Evolutionary conservation across 2,329 filamentous ascomycete species (phyloP).

Genomic region (Cladobotryum mycophilum): DNA sequence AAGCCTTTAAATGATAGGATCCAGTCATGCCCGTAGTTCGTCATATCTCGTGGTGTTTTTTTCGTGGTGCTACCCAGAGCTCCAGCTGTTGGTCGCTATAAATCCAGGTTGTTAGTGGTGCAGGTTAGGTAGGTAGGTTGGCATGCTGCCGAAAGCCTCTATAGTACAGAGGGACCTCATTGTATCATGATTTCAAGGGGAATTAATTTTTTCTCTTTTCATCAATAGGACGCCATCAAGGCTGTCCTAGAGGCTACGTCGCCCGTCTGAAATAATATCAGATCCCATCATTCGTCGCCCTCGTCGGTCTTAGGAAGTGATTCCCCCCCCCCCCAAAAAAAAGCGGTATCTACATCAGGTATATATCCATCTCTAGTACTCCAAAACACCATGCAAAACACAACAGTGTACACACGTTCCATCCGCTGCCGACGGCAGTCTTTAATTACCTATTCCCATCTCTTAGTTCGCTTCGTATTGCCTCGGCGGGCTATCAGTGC

Average conservation of each 20-base stretch:
- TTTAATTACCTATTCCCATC: not conserved
- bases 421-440: constrained; percentile 1
- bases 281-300: not conserved
- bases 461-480: constrained; percentile 13
- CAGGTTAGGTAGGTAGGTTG: too few species aligned
- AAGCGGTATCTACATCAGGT: not conserved
- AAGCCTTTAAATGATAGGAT: too few species aligned
- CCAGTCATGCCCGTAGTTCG: too few species aligned
- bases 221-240: not conserved
- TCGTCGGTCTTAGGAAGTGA: not conserved
- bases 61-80: too few species aligned
- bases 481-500: constrained; percentile 20
- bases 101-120: too few species aligned
- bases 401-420: constrained; percentile 1
- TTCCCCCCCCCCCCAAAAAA: not conserved
- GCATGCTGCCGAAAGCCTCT: too few species aligned
- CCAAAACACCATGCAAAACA: constrained; percentile 7
- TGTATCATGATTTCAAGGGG: too few species aligned
- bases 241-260: constrained; percentile 2
- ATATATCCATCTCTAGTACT: constrained; percentile 3
- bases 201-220: too few species aligned
- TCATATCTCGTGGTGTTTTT: too few species aligned
- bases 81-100: too few species aligned
- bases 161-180: too few species aligned
- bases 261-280: not conserved